Evolutionary conservation across 164 flowering plant genomes (phyloP), one percentile per base, ranked within the genome.

Genomic region (Vitis labrusca): DNA sequence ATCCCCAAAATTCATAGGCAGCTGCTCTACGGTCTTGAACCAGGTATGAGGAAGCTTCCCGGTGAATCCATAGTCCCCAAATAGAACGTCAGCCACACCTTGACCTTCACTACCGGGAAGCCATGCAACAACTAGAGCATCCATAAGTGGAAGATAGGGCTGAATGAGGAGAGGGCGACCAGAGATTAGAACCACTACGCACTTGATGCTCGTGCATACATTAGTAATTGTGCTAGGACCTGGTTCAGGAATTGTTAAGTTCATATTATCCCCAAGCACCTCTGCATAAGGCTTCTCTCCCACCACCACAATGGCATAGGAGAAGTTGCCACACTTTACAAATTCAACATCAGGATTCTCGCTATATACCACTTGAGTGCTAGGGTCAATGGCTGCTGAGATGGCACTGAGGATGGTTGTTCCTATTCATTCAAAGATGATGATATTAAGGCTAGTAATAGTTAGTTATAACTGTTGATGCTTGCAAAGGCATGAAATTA

Each of bases 61-160:
- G 12, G 73, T 76, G 72, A 79, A 79, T 2, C 77, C 82, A 59
- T 76, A 79, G 48, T 79, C 82, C 0, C 82, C 82, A 27, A 76
- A 79, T 2, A 79, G 72, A 9, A 76, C 76, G 64, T 79, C 82
- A 13, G 79, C 72, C 10, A 79, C 77, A 6, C 82, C 82, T 52
- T 79, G 77, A 27, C 82, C 82, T 71, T 79, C 80, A 3, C 75
- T 66, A 0, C 82, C 82, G 1, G 82, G 82, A 3, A 79, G 68
- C 82, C 82, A 79, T 0, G 82, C 82, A 11, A 79, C 82, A 2
- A 79, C 82, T 11, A 79, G 70, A 1, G 80, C 77, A 47, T 79
- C 82, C 1, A 79, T 69, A n/a, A 14, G 2, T 1, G 56, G 5
- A 2, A 79, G 13, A 53, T 73, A 67, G 1, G 80, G 82, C 50